These are phyloP conservation scores for Mortierella sp. DNA, from an alignment of 371 early-diverging fungal genomes.

Conservation along the genomic window DNA sequence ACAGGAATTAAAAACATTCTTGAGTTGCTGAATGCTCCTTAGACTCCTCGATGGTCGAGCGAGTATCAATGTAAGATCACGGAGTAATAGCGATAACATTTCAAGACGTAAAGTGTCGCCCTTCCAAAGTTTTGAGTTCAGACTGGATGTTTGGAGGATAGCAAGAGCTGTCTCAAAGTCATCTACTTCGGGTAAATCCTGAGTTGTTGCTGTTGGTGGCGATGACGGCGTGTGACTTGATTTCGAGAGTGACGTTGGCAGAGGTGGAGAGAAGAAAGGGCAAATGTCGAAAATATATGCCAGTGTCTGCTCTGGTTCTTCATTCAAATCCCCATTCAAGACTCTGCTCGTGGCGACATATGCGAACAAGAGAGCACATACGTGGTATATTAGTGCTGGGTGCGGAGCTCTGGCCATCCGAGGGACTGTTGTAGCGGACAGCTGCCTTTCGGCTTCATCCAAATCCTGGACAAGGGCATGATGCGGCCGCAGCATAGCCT, in stretches of 20 bases:
- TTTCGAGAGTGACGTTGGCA: background rate
- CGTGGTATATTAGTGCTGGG: constrained; percentile 48
- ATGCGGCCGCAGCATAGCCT: constrained; percentile 38
- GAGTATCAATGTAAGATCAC: constrained; percentile 38
- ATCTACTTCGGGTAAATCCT: constrained; percentile 24
- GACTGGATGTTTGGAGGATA: constrained; percentile 28
- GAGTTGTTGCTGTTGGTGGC: background rate
- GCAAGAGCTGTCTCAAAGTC: constrained; percentile 55
- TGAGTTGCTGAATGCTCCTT: constrained; percentile 22
- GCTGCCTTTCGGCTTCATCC: constrained; percentile 8
- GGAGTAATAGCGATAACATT: constrained; percentile 34
- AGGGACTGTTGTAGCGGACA: background rate
- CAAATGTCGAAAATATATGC: constrained; percentile 43
- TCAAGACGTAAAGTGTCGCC: constrained; percentile 52
- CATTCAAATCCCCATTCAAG: constrained; percentile 44
- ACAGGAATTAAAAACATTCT: constrained; percentile 12
- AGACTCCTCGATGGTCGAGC: constrained; percentile 36
- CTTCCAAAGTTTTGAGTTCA: constrained; percentile 47
- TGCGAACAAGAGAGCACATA: constrained; percentile 38
- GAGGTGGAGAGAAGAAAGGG: constrained; percentile 42
- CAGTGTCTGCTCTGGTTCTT: constrained; percentile 40
- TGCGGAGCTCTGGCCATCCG: constrained; percentile 38
- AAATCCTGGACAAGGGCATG: constrained; percentile 29
- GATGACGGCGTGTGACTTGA: background rate
- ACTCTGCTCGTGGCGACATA: constrained; percentile 41